phyloP scores from a whole-genome alignment of 768 basidiomycete genomes.

The Leccinum broughii region DNA sequence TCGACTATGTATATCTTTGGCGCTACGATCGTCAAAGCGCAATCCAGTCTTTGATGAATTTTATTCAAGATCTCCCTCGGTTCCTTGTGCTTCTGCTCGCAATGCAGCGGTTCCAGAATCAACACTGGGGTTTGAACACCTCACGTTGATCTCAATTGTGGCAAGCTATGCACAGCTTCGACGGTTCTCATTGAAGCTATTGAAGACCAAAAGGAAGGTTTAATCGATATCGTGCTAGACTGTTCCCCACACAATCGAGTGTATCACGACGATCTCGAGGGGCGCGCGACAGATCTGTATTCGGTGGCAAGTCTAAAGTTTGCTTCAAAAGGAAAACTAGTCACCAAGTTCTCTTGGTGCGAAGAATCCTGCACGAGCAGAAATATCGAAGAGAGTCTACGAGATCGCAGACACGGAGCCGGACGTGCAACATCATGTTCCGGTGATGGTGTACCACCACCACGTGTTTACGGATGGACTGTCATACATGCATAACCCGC shows the following conservation, averaged over 20 bases:
- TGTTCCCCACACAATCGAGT: background rate
- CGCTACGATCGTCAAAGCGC: slow-evolving; percentile 2
- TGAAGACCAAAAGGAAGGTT: background rate
- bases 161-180: background rate
- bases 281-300: slow-evolving; percentile 13
- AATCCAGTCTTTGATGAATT: background rate
- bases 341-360: background rate
- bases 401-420: no score
- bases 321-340: background rate
- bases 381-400: no score
- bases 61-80: background rate
- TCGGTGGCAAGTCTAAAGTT: background rate
- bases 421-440: no score
- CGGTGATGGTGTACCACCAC: no score
- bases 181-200: no score
- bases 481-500: no score
- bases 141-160: background rate
- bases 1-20: background rate
- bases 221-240: background rate
- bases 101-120: slow-evolving; percentile 9
- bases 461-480: no score
- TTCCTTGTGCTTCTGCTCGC: slow-evolving; percentile 4
- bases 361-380: slow-evolving; percentile 2
- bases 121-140: slow-evolving; percentile 12
- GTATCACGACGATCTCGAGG: slow-evolving; percentile 6